Conservation (phyloP, 179 eudicot genomes). For the Carnegiea gigantea region DNA sequence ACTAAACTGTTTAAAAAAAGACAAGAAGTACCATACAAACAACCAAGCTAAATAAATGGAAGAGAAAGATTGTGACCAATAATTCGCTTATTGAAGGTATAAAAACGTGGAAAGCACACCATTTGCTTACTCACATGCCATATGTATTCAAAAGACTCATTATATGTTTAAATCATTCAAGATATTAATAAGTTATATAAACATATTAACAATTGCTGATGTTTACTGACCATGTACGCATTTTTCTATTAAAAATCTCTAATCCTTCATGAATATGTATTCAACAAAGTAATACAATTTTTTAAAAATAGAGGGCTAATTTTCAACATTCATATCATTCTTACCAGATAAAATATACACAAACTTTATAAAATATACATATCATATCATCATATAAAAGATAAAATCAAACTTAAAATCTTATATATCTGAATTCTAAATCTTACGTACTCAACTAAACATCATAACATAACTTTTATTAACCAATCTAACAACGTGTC, state of each 20-base stretch:
- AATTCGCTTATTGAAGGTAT: neutral
- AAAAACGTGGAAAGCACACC: slow-evolving; percentile 16
- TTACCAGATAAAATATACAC: too few relatives aligned
- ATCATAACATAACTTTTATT: too few relatives aligned
- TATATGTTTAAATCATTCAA: neutral
- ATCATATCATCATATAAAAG: too few relatives aligned
- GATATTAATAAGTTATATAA: neutral
- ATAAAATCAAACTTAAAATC: too few relatives aligned
- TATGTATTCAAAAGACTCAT: neutral
- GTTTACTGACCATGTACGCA: neutral
- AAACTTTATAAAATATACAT: too few relatives aligned
- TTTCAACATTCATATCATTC: too few relatives aligned
- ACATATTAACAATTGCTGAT: neutral
- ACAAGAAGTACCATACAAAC: neutral
- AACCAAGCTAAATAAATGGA: slow-evolving; percentile 16
- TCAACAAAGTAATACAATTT: too few relatives aligned
- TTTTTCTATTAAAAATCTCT: neutral
- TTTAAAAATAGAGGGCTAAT: too few relatives aligned
- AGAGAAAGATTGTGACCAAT: slow-evolving; percentile 9
- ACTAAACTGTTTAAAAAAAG: neutral
- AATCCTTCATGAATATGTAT: too few relatives aligned
- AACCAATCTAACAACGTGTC: neutral
- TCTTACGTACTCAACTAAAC: too few relatives aligned
- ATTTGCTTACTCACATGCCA: slow-evolving; percentile 5
- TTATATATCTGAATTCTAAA: too few relatives aligned